Evolutionary conservation across 257 asterid species (phyloP), one percentile per base, ranked within the genome.

Genomic region (Penstemon eatonii): DNA sequence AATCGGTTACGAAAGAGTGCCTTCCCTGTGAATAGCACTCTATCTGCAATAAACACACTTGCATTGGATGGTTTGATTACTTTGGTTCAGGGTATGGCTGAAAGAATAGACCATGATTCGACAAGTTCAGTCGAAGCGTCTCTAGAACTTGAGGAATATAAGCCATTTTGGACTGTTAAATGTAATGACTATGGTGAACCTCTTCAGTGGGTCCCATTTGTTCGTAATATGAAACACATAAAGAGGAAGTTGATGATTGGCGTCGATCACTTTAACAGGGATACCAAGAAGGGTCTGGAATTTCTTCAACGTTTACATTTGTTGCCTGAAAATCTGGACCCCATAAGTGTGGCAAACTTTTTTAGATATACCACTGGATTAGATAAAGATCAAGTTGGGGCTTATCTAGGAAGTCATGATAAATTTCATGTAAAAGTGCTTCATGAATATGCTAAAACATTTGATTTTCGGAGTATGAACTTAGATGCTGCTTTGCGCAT

Each of bases 51-150:
- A 15, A 15, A 15, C 18, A 15, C 18, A 15, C 18, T 88, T 76
- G 93, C 98, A 69, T 69, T 92, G 73, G 98, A 92, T 70, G 98
- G 98, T 74, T 82, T 92, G 78, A 85, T 88, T 80, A 95, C 88
- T 75, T 76, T 90, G 87, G 77, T 86, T 78, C 92, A 85, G 78
- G 92, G 96, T 56, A 88, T 90, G 87, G 83, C 90, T 50, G 96
- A 88, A 67, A 83, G 96, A 70, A 70, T 86, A 72, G 91, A 89
- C 56, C 85, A 79, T 10, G 93, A 73, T 44, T 77, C 93, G 66
- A 75, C 81, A 39, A 68, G 63, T 79, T 69, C 77, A 13, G 84
- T 77, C 43, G 69, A 70, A 62, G 75, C 71, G 51, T 47, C 82
- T 25, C 72, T 73, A 50, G 86, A 86, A 64, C 76, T 75, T 47